Evolutionary conservation across 306 rosid genomes (phyloP).

Genomic region (Casuarina equisetifolia): DNA sequence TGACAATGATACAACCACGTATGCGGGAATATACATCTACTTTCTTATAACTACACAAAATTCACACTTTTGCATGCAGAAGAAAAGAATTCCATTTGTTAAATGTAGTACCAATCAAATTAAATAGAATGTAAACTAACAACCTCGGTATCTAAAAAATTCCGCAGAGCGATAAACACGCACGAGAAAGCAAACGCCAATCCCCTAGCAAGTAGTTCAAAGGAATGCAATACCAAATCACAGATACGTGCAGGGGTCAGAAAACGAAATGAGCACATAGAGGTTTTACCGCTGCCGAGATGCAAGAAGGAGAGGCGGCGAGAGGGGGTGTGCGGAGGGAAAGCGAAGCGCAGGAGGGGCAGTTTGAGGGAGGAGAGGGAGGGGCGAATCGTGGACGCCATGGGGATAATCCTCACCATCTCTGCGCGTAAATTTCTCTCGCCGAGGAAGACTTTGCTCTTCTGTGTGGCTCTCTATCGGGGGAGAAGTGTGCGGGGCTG

Average conservation of each 20-base stretch:
- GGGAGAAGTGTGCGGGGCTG: background rate
- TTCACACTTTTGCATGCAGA: background rate
- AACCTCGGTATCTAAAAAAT: background rate
- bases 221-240: background rate
- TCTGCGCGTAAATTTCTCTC: background rate
- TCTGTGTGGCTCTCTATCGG: background rate
- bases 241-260: background rate
- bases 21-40: background rate
- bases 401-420: conserved; percentile 67
- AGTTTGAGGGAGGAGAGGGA: conserved; percentile 61
- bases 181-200: background rate
- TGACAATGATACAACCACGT: background rate
- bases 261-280: background rate
- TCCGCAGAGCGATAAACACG: background rate
- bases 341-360: conserved; percentile 45
- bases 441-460: background rate
- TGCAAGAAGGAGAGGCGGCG: conserved; percentile 43
- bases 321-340: conserved; percentile 45
- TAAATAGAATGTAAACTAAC: background rate
- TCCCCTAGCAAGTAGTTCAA: background rate
- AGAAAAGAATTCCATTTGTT: background rate
- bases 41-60: too few relatives aligned
- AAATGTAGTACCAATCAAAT: background rate
- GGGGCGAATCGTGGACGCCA: conserved; percentile 79
- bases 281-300: conserved; percentile 44